Conservation (phyloP, 2,329 filamentous ascomycete genomes). For the Alternaria sp. region DNA sequence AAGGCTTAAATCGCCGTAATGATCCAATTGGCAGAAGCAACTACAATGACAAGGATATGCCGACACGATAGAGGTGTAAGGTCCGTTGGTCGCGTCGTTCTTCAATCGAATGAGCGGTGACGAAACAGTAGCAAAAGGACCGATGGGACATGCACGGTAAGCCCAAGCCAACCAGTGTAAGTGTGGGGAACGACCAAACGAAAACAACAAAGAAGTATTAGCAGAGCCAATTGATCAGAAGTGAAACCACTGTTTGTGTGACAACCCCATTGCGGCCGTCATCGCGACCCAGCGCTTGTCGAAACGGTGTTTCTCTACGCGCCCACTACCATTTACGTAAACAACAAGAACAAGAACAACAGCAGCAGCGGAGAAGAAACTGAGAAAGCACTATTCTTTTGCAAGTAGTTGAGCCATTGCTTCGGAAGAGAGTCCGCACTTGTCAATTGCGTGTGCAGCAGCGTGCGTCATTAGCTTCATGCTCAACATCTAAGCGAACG, state of each 20-base stretch:
- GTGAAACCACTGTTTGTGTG: constrained; percentile 11
- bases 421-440: constrained; percentile 37
- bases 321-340: background rate
- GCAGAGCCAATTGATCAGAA: constrained; percentile 5
- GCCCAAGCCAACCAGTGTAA: constrained; percentile 20
- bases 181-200: constrained; percentile 25
- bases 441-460: constrained; percentile 35
- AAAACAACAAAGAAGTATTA: constrained; percentile 23
- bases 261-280: constrained; percentile 13
- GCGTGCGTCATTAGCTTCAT: constrained; percentile 41
- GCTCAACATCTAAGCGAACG: constrained; percentile 34
- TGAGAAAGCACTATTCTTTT: constrained; percentile 7
- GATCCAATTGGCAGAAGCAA: constrained; percentile 16
- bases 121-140: constrained; percentile 34
- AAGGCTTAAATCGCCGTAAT: constrained; percentile 11
- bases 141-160: constrained; percentile 31
- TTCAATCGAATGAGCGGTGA: constrained; percentile 36
- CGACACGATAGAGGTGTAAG: constrained; percentile 19
- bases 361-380: background rate
- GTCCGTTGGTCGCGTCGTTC: constrained; percentile 23
- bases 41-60: constrained; percentile 12
- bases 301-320: constrained; percentile 22
- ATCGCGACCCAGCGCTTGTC: constrained; percentile 19
- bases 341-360: background rate
- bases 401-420: constrained; percentile 28